Evolutionary conservation across 2,329 filamentous ascomycete species (phyloP), one percentile per base, ranked within the genome.

Genomic region (Cladosporium halotolerans): DNA sequence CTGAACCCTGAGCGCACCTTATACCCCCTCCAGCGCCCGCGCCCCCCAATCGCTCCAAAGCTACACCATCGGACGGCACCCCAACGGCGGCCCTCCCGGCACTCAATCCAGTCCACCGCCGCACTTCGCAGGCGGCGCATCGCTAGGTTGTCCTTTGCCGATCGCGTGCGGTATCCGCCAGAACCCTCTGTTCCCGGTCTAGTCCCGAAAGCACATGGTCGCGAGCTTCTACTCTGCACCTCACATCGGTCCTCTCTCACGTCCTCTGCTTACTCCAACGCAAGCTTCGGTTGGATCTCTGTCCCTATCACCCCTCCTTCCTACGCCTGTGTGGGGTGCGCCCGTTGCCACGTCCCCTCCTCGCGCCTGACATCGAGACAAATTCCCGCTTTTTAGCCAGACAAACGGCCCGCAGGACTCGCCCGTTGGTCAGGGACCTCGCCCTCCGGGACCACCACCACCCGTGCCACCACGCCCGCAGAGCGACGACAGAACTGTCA

Each of bases 361-460:
- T 50, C 47, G n/a, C 36, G 36, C 36, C 34, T 18, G 23, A 23
- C 19, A 38, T 16, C 38, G 11, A 32, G 32, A 14, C 48, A 38
- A 51, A 51, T 51, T 51, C 48, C 48, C 48, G 48, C 48, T 32
- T 43, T 51, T 51, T 51, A 51, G 14, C 48, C 47, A 51, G 40
- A 28, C 48, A 42, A 51, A 51, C 48, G 48, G 48, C 48, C 48
- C 48, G 48, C 40, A 23, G 31, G 32, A 51, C 31, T 51, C 32
- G 48, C 48, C 40, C 48, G 48, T 51, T 51, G 48, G 42, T 51
- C 48, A 51, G 48, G 40, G 40, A 51, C 38, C 48, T 51, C 40
- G 47, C 47, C 39, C 39, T 50, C 47, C 44, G 48, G 48, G 44
- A 40, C 42, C 36, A 51, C 48, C 45, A 39, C 48, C 32, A 51